Evolutionary conservation across 768 basidiomycete species (phyloP).

Genomic region (Suillus alpinus): DNA sequence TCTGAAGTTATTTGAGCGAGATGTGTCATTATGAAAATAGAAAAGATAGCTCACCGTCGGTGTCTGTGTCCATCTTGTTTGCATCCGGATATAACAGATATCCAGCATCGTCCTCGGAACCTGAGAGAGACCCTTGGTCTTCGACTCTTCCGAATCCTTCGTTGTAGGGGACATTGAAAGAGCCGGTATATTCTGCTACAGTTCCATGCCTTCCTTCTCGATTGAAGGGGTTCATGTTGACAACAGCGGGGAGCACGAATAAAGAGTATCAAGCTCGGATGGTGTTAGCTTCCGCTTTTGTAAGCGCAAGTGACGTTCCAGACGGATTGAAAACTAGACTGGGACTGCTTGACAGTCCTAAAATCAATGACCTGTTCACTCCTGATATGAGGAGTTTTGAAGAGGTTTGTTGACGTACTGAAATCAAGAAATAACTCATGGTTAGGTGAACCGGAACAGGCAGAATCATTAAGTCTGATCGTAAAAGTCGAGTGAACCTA

Average conservation of each 20-base stretch:
- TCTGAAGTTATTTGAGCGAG: constrained; percentile 25
- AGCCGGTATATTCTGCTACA: constrained; percentile 26
- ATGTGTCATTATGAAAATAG: constrained; percentile 10
- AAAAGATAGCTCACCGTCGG: constrained; percentile 40
- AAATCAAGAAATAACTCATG: constrained; percentile 30
- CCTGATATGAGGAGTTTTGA: constrained; percentile 23
- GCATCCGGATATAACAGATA: constrained; percentile 27
- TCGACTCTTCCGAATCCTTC: constrained; percentile 31
- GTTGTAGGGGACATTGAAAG: constrained; percentile 22
- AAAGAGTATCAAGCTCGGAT: constrained; percentile 3
- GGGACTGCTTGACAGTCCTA: constrained; percentile 11
- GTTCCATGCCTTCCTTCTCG: constrained; percentile 21
- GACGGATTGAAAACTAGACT: constrained; percentile 28
- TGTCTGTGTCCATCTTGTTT: constrained; percentile 42
- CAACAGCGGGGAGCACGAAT: constrained; percentile 12
- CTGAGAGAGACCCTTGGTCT: constrained; percentile 51
- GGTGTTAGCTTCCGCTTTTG: constrained; percentile 6
- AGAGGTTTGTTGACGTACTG: constrained; percentile 24
- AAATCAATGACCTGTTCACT: constrained; percentile 17
- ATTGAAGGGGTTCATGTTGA: constrained; percentile 29
- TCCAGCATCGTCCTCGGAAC: constrained; percentile 52
- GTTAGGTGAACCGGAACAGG: constrained; percentile 26
- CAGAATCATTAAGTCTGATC: constrained; percentile 33
- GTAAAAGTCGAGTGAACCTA: constrained; percentile 22
- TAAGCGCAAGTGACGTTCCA: constrained; percentile 25